phyloP scores from a whole-genome alignment of 108 stramenopile species.

The Epipyxis sp. region DNA sequence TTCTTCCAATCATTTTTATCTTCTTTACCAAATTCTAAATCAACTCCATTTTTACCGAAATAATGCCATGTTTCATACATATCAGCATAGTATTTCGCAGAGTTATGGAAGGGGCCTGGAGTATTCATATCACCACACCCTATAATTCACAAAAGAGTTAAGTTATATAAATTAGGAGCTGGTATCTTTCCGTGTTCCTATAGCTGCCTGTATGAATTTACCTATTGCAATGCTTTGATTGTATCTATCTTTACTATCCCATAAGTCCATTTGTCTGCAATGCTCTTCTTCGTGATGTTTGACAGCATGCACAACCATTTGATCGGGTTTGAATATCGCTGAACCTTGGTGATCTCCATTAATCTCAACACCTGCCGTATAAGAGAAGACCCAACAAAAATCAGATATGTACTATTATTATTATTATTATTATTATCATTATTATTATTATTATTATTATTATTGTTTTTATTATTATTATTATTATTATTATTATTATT shows the following conservation, averaged over 20 bases:
- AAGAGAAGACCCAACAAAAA: too few species aligned
- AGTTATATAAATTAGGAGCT: too few species aligned
- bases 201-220: too few species aligned
- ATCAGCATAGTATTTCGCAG: background rate
- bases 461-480: too few species aligned
- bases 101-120: background rate
- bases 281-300: background rate
- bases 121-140: slow-evolving; percentile 4
- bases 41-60: background rate
- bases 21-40: background rate
- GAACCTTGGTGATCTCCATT: background rate
- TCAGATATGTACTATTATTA: too few species aligned
- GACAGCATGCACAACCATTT: background rate
- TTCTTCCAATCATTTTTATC: background rate
- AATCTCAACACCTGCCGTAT: slow-evolving; percentile 8
- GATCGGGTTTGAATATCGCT: background rate
- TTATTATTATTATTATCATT: too few species aligned
- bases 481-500: too few species aligned
- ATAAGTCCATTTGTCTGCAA: background rate
- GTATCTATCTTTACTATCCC: background rate
- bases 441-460: too few species aligned
- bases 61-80: slow-evolving; percentile 7
- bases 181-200: too few species aligned
- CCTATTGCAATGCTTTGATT: background rate
- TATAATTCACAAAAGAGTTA: too few species aligned